phyloP scores from a whole-genome alignment of 2,329 filamentous ascomycete species.

The Aspergillus clavatus region DNA sequence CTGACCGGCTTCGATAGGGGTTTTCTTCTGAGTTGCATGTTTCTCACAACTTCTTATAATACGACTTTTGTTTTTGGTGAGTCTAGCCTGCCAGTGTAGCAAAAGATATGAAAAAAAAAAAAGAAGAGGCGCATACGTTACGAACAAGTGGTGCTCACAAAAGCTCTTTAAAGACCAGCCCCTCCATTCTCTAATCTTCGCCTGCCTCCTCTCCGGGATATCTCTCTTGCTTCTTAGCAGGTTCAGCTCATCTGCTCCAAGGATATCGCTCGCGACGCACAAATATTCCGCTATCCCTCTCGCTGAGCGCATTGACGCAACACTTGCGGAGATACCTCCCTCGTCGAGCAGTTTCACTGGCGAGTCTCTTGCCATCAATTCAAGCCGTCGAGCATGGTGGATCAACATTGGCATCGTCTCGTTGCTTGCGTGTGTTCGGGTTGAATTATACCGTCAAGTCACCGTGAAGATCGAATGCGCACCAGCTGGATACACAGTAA shows the following conservation, averaged over 20 bases:
- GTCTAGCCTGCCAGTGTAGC: conserved; percentile 4
- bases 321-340: conserved; percentile 12
- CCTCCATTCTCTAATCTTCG: conserved; percentile 39
- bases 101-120: no score
- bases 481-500: conserved; percentile 30
- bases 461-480: conserved; percentile 43
- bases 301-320: conserved; percentile 23
- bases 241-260: conserved; percentile 25
- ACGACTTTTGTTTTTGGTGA: conserved; percentile 39
- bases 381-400: conserved; percentile 20
- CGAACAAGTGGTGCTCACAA: conserved; percentile 2
- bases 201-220: conserved; percentile 39
- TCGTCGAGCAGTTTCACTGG: conserved; percentile 5
- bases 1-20: conserved; percentile 22
- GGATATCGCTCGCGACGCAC: conserved; percentile 14
- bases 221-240: conserved; percentile 36
- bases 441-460: conserved; percentile 40
- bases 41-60: conserved; percentile 32
- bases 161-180: conserved; percentile 40
- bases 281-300: conserved; percentile 29
- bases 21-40: conserved; percentile 32
- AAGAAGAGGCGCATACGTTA: neutral
- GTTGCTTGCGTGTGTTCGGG: conserved; percentile 24
- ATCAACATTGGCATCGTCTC: conserved; percentile 19
- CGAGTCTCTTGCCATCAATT: conserved; percentile 2